These are phyloP conservation scores for Diplogelasinospora grovesii DNA, from an alignment of 495 filamentous ascomycete genomes.

Conservation along the genomic window DNA sequence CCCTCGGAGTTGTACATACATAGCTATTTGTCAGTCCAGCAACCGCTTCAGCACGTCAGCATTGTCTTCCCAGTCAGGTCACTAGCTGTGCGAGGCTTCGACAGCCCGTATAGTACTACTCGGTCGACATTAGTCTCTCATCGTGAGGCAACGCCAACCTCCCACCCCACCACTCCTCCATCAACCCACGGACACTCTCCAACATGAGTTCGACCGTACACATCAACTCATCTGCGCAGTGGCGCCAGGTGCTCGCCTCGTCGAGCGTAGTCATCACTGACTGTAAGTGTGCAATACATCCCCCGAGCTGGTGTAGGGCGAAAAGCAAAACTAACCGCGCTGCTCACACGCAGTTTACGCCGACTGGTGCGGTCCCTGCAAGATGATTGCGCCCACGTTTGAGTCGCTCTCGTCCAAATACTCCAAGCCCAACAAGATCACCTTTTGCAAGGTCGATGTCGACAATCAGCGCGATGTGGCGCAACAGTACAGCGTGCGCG, in stretches of 20 bases:
- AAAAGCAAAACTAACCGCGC: not conserved
- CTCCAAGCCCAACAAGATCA: conserved; percentile 46
- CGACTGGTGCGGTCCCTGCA: conserved; percentile 67
- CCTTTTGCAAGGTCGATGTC: conserved; percentile 58
- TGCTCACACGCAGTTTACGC: conserved; percentile 45
- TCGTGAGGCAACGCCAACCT: no score
- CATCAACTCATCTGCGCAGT: conserved; percentile 37
- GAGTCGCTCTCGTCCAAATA: conserved; percentile 50
- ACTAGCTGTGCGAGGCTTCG: no score
- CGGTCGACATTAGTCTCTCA: no score
- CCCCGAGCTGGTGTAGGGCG: not conserved
- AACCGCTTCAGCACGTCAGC: no score
- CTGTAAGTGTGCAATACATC: conserved; percentile 29
- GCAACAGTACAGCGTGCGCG: conserved; percentile 46
- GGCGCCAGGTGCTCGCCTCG: conserved; percentile 34
- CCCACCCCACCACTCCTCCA: not conserved
- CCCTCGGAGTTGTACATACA: no score
- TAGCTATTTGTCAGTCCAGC: no score
- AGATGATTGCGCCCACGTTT: conserved; percentile 61
- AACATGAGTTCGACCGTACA: conserved; percentile 26
- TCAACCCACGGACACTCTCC: not conserved
- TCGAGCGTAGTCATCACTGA: conserved; percentile 40
- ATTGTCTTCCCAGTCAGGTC: no score
- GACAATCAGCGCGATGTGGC: conserved; percentile 52
- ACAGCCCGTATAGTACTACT: no score